Percentiles rank a stretch among this genome's conserved stretches.
Conservation (phyloP, 352 stramenopile species). For the Pythium chondricola region DNA sequence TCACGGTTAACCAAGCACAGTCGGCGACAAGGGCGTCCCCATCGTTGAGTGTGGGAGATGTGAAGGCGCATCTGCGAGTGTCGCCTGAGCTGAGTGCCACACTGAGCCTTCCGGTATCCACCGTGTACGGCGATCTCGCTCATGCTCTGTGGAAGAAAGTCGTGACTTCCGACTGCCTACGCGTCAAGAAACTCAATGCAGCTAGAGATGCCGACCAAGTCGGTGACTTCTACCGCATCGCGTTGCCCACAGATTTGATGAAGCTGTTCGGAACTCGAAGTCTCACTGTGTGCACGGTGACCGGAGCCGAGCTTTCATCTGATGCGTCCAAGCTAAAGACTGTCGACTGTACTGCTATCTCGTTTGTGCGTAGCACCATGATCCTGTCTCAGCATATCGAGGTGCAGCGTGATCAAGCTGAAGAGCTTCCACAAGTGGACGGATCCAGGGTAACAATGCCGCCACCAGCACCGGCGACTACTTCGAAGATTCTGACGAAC, state of each 20-base stretch:
- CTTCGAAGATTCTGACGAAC: neutral
- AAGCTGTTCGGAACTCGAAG: slow-evolving; percentile 13
- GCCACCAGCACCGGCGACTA: neutral
- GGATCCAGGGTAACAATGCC: too few relatives aligned
- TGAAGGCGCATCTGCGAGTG: neutral
- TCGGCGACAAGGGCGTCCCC: too few relatives aligned
- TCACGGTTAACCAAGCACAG: too few relatives aligned
- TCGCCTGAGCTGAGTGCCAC: neutral
- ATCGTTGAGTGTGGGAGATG: too few relatives aligned
- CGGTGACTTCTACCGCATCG: slow-evolving; percentile 9
- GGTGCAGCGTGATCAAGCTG: neutral
- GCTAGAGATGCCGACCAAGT: neutral
- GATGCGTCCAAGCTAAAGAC: neutral
- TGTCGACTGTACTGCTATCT: slow-evolving; percentile 8
- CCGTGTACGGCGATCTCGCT: neutral
- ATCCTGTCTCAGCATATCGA: slow-evolving; percentile 24
- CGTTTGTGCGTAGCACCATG: slow-evolving; percentile 18
- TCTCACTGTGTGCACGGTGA: neutral
- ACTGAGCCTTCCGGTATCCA: neutral
- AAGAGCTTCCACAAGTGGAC: too few relatives aligned
- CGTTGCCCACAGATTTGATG: slow-evolving; percentile 10
- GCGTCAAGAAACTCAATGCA: neutral
- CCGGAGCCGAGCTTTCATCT: neutral
- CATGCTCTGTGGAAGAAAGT: slow-evolving; percentile 15
- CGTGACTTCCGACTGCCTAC: neutral